Evolutionary conservation across 306 rosid genomes (phyloP), one percentile per base, ranked within the genome.

Genomic region (Corylus avellana): DNA sequence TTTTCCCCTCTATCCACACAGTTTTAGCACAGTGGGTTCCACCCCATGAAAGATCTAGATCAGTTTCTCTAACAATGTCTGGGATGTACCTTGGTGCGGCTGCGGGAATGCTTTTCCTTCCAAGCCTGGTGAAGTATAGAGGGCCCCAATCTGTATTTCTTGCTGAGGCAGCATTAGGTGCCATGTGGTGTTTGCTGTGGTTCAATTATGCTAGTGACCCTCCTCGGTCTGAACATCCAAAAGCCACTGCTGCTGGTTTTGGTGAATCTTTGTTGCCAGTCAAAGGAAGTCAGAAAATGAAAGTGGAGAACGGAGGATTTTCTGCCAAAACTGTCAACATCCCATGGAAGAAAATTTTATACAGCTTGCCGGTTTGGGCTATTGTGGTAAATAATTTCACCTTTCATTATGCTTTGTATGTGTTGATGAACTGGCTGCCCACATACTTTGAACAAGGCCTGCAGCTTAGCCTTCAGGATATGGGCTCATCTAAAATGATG

Each of bases 11-110:
- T 5, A 93, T 95, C 53, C 98, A 95, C 85, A 93, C 99, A 0
- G 99, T 95, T 81, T 86, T 95, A 7, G 99, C 99, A 0, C 99
- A 91, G 78, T 95, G 99, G 99, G 99, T 95, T 67, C 99, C 98
- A 13, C 98, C 98, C 16, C 98, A 95, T 68, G 99, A 95, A 73
- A 83, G 98, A 82, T 95, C 98, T 73, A 81, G 99, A 85, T 95
- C 98, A 8, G 98, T 95, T 86, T 95, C 99, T 49, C 91, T 93
- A 13, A 93, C 98, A 0, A 95, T 98, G 27, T 91, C 97, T 11
- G 99, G 99, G 7, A 95, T 95, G 99, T 93, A 95, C 77, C 84
- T 95, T 0, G 99, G 99, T 46, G 99, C 99, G 0, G 98, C 99
- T 11, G 76, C 87, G 0, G 98, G 98, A 42, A 96, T 96, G 99